Conservation (phyloP, 495 filamentous ascomycete species). For the Tuber magnatum region DNA sequence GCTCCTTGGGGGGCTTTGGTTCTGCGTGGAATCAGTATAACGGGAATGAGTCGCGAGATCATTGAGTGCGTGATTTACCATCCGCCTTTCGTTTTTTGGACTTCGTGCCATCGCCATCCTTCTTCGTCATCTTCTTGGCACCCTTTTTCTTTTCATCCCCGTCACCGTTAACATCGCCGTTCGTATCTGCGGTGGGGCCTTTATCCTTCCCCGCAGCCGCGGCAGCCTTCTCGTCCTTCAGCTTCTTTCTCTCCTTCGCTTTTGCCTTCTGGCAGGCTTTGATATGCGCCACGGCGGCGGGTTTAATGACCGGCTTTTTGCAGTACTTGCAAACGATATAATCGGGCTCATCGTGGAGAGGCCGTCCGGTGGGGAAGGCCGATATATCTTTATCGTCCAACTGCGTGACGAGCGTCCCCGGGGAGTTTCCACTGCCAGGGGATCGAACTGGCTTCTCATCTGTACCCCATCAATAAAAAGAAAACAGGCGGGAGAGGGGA, state of each 20-base stretch:
- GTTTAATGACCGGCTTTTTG: conserved; percentile 63
- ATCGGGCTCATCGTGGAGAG: conserved; percentile 61
- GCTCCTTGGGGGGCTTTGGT: conserved; percentile 50
- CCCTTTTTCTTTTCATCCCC: conserved; percentile 46
- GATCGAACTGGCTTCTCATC: conserved; percentile 38
- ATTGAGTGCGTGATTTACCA: conserved; percentile 41
- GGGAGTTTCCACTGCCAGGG: conserved; percentile 45
- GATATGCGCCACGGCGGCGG: conserved; percentile 58
- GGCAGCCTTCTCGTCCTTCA: conserved; percentile 66
- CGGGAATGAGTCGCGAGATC: not conserved
- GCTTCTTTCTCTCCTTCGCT: conserved; percentile 70
- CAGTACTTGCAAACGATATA: conserved; percentile 73
- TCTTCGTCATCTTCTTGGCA: conserved; percentile 43
- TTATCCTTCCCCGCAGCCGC: conserved; percentile 65
- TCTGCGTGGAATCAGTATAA: conserved; percentile 25
- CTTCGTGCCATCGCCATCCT: conserved; percentile 56
- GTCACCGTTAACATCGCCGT: conserved; percentile 51
- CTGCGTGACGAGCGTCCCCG: conserved; percentile 59
- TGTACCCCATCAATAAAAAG: not conserved
- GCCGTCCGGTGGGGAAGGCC: conserved; percentile 66
- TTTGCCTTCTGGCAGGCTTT: conserved; percentile 64
- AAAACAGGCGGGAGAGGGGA: not conserved
- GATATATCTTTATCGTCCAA: conserved; percentile 61
- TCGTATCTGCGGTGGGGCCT: conserved; percentile 51
- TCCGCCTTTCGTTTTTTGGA: conserved; percentile 93